These are phyloP conservation scores for Rhizopogon parksii DNA, from an alignment of 1,284 basidiomycete species.

Conservation along the genomic window DNA sequence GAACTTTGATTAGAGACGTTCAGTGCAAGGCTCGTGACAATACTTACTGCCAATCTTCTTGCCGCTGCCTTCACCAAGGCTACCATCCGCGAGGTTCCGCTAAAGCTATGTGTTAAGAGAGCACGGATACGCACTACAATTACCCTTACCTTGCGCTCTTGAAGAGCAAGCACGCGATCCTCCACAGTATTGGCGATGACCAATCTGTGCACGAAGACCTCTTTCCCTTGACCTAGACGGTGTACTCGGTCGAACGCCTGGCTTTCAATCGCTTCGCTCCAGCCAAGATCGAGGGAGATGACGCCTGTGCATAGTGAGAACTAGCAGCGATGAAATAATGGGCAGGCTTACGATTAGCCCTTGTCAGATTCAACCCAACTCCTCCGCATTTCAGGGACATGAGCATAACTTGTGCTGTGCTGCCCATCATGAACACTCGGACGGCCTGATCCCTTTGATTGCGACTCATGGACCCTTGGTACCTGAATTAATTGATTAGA, in stretches of 20 bases:
- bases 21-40: background rate
- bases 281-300: constrained; percentile 54
- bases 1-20: background rate
- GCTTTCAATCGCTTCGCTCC: constrained; percentile 52
- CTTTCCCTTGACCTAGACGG: constrained; percentile 45
- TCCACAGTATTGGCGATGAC: constrained; percentile 54
- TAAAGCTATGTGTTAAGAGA: constrained; percentile 16
- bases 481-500: constrained; percentile 27
- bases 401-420: constrained; percentile 48
- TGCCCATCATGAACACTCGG: constrained; percentile 48
- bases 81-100: constrained; percentile 51
- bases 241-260: constrained; percentile 36
- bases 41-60: constrained; percentile 50
- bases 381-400: constrained; percentile 59
- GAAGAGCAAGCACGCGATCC: constrained; percentile 51
- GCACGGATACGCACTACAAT: constrained; percentile 3
- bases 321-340: background rate
- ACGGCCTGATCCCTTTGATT: constrained; percentile 44
- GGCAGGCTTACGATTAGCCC: constrained; percentile 43
- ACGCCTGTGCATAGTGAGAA: constrained; percentile 26
- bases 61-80: constrained; percentile 51
- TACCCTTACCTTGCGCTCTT: constrained; percentile 47
- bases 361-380: constrained; percentile 51
- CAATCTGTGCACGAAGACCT: constrained; percentile 53
- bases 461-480: constrained; percentile 55